Percentiles rank a stretch among this genome's conserved stretches.
phyloP scores from a whole-genome alignment of 2,329 filamentous ascomycete genomes.

The Botrytis cinerea region DNA sequence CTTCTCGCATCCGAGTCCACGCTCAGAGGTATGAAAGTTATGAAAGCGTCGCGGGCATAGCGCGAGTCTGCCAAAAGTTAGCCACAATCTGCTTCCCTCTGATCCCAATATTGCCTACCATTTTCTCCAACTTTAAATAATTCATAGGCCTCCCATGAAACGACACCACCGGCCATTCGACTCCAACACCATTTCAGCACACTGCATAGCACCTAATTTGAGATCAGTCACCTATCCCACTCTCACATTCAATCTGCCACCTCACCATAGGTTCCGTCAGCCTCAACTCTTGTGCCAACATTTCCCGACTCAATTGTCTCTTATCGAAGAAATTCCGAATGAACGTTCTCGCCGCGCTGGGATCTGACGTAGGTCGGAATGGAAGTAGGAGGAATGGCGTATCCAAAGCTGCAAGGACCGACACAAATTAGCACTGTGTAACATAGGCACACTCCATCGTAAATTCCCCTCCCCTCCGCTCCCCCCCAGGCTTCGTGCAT shows the following conservation, averaged over 20 bases:
- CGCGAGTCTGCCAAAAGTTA: constrained; percentile 68
- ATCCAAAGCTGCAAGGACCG: constrained; percentile 68
- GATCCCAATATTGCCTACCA: constrained; percentile 56
- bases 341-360: constrained; percentile 88
- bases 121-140: constrained; percentile 92
- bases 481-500: constrained; percentile 31
- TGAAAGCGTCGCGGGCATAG: constrained; percentile 89
- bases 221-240: constrained; percentile 35
- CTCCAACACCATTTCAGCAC: constrained; percentile 99
- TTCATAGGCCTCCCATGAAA: constrained; percentile 97
- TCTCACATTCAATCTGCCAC: constrained; percentile 4
- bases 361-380: constrained; percentile 90
- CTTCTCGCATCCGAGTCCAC: constrained; percentile 83
- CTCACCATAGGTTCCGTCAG: constrained; percentile 92
- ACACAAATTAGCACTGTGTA: constrained; percentile 35
- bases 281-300: constrained; percentile 80
- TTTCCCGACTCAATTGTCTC: constrained; percentile 66
- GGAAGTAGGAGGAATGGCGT: constrained; percentile 91
- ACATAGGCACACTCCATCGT: constrained; percentile 21
- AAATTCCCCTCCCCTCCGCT: neutral
- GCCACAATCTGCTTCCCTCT: neutral
- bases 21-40: constrained; percentile 92
- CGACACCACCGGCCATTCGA: constrained; percentile 83
- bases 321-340: constrained; percentile 88
- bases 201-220: constrained; percentile 78